Evolutionary conservation across 129 eudicot species (phyloP), one percentile per base, ranked within the genome.

Genomic region (Helichrysum umbraculigerum): DNA sequence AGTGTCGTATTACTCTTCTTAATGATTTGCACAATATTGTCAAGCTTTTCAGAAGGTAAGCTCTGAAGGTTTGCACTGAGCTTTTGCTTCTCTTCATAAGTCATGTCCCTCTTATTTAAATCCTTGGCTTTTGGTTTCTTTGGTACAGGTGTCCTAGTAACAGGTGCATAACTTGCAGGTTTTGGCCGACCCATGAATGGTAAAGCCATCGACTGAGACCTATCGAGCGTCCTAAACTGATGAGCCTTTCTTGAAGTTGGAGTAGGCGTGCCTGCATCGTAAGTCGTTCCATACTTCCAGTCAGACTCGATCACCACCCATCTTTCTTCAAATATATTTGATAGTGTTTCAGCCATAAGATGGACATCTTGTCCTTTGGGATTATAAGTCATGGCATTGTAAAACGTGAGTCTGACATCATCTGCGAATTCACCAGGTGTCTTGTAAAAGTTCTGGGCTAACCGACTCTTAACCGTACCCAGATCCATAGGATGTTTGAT

Each of bases 111-210:
- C 78, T 94, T 94, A 82, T 94, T 86, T 0, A 79, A 91, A 86
- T 94, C 98, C 60, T 80, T 91, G 0, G 98, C 98, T 86, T 94
- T 94, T 1, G 98, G 98, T 81, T 94, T 94, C 82, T 86, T 86
- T 0, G 87, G 97, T 63, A 35, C 90, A 11, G 96, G 97, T 6
- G 93, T 89, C 78, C 96, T 81, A 61, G 70, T 83, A 14, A 72
- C 82, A 7, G 90, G 87, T 62, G 81, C 74, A 77, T 47, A 62
- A 35, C 60, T 72, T 11, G 74, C 52, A 8, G 86, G 84, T 71
- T 83, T 89, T 19, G 78, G 54, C 57, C 81, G 70, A 11, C 79
- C 70, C 75, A 84, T 80, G 37, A 79, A 76, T 22, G 90, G 78
- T 61, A 78, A 63, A 11, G 81, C 75, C 88, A 88, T 73, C 19